phyloP scores from a whole-genome alignment of 495 filamentous ascomycete species.

The Emericellopsis terricola region DNA sequence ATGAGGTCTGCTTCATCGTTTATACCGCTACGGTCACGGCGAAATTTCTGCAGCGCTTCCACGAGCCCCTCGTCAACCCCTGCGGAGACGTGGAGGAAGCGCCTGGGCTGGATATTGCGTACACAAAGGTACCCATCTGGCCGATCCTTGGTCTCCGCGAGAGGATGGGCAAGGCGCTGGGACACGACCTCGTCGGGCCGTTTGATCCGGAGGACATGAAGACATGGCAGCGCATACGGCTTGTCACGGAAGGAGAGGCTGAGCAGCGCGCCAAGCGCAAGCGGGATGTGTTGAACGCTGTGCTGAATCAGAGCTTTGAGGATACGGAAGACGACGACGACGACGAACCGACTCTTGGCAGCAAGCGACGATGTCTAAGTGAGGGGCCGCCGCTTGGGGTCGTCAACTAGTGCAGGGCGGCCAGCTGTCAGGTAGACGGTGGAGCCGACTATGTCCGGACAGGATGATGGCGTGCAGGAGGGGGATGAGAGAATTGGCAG shows the following conservation, averaged over 20 bases:
- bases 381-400: background rate
- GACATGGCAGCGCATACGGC: slow-evolving; percentile 13
- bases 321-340: slow-evolving; percentile 9
- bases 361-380: slow-evolving; percentile 1
- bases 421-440: too few species aligned
- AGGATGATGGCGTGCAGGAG: too few species aligned
- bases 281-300: slow-evolving; percentile 8
- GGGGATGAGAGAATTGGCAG: too few species aligned
- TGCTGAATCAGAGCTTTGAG: slow-evolving; percentile 17
- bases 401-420: background rate
- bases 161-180: slow-evolving; percentile 25
- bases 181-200: slow-evolving; percentile 18
- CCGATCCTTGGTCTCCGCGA: slow-evolving; percentile 29
- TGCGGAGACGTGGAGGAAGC: slow-evolving; percentile 1
- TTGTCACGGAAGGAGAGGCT: background rate
- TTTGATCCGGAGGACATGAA: slow-evolving; percentile 16
- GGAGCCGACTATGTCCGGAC: too few species aligned
- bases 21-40: slow-evolving; percentile 22
- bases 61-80: slow-evolving; percentile 15
- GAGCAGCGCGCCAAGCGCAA: slow-evolving; percentile 8
- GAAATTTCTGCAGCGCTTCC: slow-evolving; percentile 19
- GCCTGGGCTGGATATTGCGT: slow-evolving; percentile 13
- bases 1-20: slow-evolving; percentile 18
- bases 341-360: slow-evolving; percentile 7
- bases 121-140: slow-evolving; percentile 22